phyloP scores from a whole-genome alignment of 768 basidiomycete genomes.

The Pleurotus sapidus region DNA sequence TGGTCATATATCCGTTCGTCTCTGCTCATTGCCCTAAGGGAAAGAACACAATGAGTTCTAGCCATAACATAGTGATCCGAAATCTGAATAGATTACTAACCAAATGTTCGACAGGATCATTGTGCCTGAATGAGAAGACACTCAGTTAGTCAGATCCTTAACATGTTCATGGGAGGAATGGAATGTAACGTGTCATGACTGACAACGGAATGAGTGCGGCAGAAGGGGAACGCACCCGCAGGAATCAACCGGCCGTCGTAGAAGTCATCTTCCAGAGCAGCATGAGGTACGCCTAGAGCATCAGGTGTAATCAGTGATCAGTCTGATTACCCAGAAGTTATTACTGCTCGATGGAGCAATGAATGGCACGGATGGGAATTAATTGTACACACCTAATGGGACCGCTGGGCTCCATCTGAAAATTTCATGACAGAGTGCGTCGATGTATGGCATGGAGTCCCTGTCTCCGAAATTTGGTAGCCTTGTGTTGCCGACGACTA shows the following conservation, averaged over 20 bases:
- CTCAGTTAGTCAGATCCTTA: neutral
- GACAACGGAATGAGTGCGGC: neutral
- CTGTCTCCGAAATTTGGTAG: slow-evolving; percentile 24
- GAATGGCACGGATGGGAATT: neutral
- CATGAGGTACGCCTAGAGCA: slow-evolving; percentile 9
- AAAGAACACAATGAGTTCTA: neutral
- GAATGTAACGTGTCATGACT: neutral
- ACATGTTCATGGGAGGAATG: neutral
- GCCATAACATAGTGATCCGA: neutral
- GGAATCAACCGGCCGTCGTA: slow-evolving; percentile 7
- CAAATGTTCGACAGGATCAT: slow-evolving; percentile 7
- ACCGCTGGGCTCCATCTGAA: slow-evolving; percentile 15
- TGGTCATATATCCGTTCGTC: slow-evolving; percentile 1
- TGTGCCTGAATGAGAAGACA: neutral
- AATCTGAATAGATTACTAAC: neutral
- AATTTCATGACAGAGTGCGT: slow-evolving; percentile 14
- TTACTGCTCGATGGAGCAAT: neutral
- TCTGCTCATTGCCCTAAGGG: slow-evolving; percentile 6
- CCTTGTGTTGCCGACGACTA: slow-evolving; percentile 17
- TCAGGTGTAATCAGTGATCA: neutral
- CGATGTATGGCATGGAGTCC: slow-evolving; percentile 10
- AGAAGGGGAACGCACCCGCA: neutral
- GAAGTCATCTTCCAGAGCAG: slow-evolving; percentile 7
- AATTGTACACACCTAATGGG: slow-evolving; percentile 5
- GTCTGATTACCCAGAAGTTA: neutral